These are phyloP conservation scores for Colletotrichum abscissum DNA, from an alignment of 2,329 filamentous ascomycete genomes.

Conservation along the genomic window DNA sequence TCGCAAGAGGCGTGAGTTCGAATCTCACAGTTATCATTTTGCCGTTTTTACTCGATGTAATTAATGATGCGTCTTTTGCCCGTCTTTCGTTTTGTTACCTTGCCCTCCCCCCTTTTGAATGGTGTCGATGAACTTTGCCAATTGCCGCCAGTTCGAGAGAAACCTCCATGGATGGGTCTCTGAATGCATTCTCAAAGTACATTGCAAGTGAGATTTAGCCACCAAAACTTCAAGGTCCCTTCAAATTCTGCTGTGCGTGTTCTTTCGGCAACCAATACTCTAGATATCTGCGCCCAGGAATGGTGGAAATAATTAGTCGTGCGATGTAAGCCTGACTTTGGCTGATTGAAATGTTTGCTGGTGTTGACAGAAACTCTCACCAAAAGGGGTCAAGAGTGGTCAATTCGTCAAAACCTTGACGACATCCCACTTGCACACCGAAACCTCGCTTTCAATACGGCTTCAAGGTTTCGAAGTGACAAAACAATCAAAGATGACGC, in stretches of 20 bases:
- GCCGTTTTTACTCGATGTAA: background rate
- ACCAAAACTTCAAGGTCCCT: too few species aligned
- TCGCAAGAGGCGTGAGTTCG: constrained; percentile 36
- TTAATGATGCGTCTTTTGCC: background rate
- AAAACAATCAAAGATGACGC: background rate
- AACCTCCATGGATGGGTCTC: too few species aligned
- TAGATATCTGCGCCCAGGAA: too few species aligned
- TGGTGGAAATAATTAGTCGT: background rate
- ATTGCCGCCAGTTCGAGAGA: too few species aligned
- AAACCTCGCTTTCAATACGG: background rate
- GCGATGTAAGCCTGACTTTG: background rate
- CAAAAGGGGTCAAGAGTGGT: background rate
- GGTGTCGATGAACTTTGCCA: too few species aligned
- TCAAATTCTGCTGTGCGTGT: too few species aligned
- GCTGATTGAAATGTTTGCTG: background rate
- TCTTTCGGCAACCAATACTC: too few species aligned
- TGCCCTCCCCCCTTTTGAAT: background rate
- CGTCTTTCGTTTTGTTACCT: background rate
- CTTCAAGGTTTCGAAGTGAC: background rate
- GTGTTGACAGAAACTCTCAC: background rate
- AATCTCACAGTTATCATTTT: constrained; percentile 34
- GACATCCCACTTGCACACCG: background rate
- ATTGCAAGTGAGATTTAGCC: too few species aligned
- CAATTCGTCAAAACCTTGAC: background rate
- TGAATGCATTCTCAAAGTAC: too few species aligned